These are phyloP conservation scores for Beauveria asiatica DNA, from an alignment of 2,329 filamentous ascomycete genomes.

Conservation along the genomic window DNA sequence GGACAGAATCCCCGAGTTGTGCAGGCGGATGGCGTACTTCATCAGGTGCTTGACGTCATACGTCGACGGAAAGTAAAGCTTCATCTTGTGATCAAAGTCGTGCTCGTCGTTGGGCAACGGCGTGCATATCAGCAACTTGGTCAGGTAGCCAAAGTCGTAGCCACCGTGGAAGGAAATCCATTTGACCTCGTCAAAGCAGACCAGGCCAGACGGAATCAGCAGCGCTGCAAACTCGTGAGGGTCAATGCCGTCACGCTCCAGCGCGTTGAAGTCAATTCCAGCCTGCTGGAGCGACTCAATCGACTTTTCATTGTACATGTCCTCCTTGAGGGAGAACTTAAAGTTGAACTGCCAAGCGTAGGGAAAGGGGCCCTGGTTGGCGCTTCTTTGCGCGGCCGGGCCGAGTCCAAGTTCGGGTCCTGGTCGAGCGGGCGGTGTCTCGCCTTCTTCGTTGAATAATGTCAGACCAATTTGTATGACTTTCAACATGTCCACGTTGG, in stretches of 20 bases:
- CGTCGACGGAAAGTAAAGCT: conserved; percentile 84
- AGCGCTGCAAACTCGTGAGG: conserved; percentile 81
- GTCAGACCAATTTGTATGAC: conserved; percentile 96
- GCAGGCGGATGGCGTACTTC: conserved; percentile 72
- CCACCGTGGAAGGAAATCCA: conserved; percentile 98
- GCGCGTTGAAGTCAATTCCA: conserved; percentile 82
- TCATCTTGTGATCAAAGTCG: conserved; percentile 81
- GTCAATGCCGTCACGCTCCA: conserved; percentile 85
- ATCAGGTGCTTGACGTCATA: conserved; percentile 98
- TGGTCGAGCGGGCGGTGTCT: conserved; percentile 68
- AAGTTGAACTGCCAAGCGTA: conserved; percentile 99
- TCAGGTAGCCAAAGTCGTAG: conserved; percentile 96
- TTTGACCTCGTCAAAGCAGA: conserved; percentile 77
- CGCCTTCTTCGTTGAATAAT: conserved; percentile 83
- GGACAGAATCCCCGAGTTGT: conserved; percentile 53
- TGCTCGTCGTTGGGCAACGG: conserved; percentile 81
- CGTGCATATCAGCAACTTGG: conserved; percentile 81
- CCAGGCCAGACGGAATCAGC: conserved; percentile 84
- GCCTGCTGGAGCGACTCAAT: conserved; percentile 85
- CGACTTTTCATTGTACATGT: conserved; percentile 96
- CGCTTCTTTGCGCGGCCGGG: conserved; percentile 30
- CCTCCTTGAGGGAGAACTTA: conserved; percentile 83
- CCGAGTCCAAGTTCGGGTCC: conserved; percentile 34
- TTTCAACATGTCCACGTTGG: conserved; percentile 94
- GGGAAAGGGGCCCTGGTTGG: conserved; percentile 50